Percentiles rank a stretch among this genome's conserved stretches.
Evolutionary conservation across 78 protist species (phyloP).

Genomic region (Bigelowiella natans): DNA sequence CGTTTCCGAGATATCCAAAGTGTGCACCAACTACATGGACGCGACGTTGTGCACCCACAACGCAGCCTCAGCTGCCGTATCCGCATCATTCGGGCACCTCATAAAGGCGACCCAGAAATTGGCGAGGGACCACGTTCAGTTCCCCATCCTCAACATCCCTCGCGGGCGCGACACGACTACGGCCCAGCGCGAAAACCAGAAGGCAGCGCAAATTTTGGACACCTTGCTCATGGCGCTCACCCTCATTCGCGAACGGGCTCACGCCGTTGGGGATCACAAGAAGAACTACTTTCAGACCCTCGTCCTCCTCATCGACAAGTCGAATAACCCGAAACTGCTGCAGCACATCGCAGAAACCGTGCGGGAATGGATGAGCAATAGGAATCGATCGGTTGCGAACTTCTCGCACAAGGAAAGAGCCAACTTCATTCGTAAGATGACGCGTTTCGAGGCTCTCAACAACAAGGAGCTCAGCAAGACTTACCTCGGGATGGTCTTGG

Average conservation of each 20-base stretch:
- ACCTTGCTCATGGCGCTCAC: not conserved
- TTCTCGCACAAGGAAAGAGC: constrained; percentile 38
- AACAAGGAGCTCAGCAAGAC: not conserved
- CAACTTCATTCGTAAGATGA: constrained; percentile 34
- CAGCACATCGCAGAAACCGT: constrained; percentile 7
- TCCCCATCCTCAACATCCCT: not conserved
- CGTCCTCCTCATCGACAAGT: constrained; percentile 17
- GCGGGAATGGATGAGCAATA: constrained; percentile 17
- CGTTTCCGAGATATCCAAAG: constrained; percentile 30
- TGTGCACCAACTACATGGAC: constrained; percentile 3
- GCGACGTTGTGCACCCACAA: not conserved
- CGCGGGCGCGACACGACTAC: not conserved
- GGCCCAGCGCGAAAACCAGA: not conserved
- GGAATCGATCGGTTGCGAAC: not conserved
- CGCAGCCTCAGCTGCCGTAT: not conserved
- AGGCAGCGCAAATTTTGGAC: not conserved
- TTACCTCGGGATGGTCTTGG: constrained; percentile 26
- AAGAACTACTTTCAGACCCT: constrained; percentile 22
- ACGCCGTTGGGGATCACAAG: constrained; percentile 23
- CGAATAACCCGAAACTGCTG: constrained; percentile 31
- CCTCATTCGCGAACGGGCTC: not conserved
- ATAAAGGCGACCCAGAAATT: not conserved
- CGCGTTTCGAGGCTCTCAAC: constrained; percentile 23
- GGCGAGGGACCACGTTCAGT: not conserved
- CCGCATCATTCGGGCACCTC: not conserved